Conservation (phyloP, 2,329 filamentous ascomycete genomes). For the Colletotrichum sp. region DNA sequence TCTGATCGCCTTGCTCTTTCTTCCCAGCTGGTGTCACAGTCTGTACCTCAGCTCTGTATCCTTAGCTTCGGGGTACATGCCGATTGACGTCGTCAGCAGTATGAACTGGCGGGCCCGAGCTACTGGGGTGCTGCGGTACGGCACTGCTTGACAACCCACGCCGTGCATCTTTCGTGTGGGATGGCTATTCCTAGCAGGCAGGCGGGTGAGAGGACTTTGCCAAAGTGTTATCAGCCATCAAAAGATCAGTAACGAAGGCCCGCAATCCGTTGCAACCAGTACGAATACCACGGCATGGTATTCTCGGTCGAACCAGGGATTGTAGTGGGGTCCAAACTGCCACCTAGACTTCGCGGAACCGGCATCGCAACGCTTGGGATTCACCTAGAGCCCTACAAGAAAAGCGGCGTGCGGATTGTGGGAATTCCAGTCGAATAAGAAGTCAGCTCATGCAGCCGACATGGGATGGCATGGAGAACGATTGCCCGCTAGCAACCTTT, state of each 20-base stretch:
- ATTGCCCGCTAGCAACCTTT: constrained; percentile 19
- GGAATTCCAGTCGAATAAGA: constrained; percentile 6
- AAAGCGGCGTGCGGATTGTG: constrained; percentile 7
- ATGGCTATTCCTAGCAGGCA: background rate
- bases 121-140: background rate
- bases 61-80: background rate
- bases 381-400: constrained; percentile 18
- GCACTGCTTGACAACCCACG: background rate
- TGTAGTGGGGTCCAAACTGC: background rate
- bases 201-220: background rate
- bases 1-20: background rate
- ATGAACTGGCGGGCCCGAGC: background rate
- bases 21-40: background rate
- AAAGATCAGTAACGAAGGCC: background rate
- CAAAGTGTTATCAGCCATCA: background rate
- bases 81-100: background rate
- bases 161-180: background rate
- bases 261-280: constrained; percentile 2
- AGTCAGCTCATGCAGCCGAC: constrained; percentile 3
- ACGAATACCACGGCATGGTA: constrained; percentile 1
- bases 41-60: background rate
- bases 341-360: constrained; percentile 17
- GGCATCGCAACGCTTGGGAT: constrained; percentile 14
- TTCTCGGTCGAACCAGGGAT: constrained; percentile 10
- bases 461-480: constrained; percentile 21